These are phyloP conservation scores for Sphaerulina populicola DNA, from an alignment of 2,329 filamentous ascomycete genomes.

Conservation along the genomic window DNA sequence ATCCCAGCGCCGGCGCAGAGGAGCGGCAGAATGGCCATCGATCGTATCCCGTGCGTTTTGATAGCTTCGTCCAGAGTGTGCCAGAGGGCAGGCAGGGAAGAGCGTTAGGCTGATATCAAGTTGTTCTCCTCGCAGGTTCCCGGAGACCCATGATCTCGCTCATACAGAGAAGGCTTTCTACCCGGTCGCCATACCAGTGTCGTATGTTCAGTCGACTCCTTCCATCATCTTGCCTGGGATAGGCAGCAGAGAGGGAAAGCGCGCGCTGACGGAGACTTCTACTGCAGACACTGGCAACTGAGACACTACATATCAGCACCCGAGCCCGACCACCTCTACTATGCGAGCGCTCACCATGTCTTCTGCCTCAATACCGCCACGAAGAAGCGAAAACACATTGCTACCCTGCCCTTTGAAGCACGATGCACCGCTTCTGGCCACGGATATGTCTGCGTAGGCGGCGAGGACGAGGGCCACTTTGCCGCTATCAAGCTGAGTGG, in stretches of 20 bases:
- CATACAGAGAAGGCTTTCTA: slow-evolving; percentile 40
- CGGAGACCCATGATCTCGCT: slow-evolving; percentile 41
- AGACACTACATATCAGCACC: slow-evolving; percentile 82
- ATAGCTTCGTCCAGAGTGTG: neutral
- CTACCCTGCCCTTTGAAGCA: slow-evolving; percentile 59
- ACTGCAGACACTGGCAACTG: slow-evolving; percentile 69
- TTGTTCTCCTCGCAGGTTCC: slow-evolving; percentile 32
- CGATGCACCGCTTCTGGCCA: slow-evolving; percentile 78
- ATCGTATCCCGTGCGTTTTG: slow-evolving; percentile 22
- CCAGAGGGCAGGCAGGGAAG: neutral
- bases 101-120: slow-evolving; percentile 1
- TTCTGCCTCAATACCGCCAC: slow-evolving; percentile 54
- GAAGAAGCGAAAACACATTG: slow-evolving; percentile 64
- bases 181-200: slow-evolving; percentile 42
- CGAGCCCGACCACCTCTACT: slow-evolving; percentile 70
- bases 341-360: slow-evolving; percentile 62
- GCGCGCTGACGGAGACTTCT: neutral
- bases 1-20: slow-evolving; percentile 1
- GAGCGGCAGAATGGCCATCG: slow-evolving; percentile 27
- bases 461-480: slow-evolving; percentile 75
- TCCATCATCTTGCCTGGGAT: slow-evolving; percentile 21
- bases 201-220: slow-evolving; percentile 36
- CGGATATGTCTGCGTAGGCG: slow-evolving; percentile 86
- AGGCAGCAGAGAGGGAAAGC: neutral
- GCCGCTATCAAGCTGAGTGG: slow-evolving; percentile 60